phyloP scores from a whole-genome alignment of 306 rosid species.

The Cicer arietinum region DNA sequence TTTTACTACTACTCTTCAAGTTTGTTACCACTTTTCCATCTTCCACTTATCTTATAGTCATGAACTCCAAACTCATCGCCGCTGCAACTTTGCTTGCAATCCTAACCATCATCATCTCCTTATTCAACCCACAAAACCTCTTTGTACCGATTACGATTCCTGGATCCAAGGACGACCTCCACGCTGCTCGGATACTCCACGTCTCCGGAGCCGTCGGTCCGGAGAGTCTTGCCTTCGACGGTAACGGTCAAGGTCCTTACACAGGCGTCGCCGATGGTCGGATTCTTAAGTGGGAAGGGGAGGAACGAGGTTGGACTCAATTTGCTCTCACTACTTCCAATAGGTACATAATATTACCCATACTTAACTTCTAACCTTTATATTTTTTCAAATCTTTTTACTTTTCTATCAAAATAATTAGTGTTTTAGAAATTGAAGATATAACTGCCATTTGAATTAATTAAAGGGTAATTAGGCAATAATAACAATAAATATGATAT shows the following conservation, averaged over 20 bases:
- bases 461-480: too few relatives aligned
- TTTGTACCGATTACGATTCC: conserved; percentile 51
- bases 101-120: conserved; percentile 40
- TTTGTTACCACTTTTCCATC: background rate
- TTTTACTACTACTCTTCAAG: background rate
- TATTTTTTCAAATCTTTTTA: too few relatives aligned
- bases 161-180: conserved; percentile 62
- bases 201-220: conserved; percentile 78
- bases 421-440: too few relatives aligned
- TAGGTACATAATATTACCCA: conserved; percentile 44
- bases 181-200: conserved; percentile 49
- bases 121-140: conserved; percentile 33
- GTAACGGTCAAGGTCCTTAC: conserved; percentile 77
- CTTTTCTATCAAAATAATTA: too few relatives aligned
- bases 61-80: conserved; percentile 45
- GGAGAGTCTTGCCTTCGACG: conserved; percentile 84
- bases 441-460: too few relatives aligned
- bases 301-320: conserved; percentile 67
- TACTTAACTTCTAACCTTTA: too few relatives aligned
- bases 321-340: conserved; percentile 76
- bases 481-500: too few relatives aligned
- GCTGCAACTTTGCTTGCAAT: conserved; percentile 53
- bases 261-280: conserved; percentile 94
- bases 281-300: conserved; percentile 76
- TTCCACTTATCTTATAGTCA: conserved; percentile 14